Evolutionary conservation across 306 rosid genomes (phyloP), one percentile per base, ranked within the genome.

Genomic region (Prunus mongolica): DNA sequence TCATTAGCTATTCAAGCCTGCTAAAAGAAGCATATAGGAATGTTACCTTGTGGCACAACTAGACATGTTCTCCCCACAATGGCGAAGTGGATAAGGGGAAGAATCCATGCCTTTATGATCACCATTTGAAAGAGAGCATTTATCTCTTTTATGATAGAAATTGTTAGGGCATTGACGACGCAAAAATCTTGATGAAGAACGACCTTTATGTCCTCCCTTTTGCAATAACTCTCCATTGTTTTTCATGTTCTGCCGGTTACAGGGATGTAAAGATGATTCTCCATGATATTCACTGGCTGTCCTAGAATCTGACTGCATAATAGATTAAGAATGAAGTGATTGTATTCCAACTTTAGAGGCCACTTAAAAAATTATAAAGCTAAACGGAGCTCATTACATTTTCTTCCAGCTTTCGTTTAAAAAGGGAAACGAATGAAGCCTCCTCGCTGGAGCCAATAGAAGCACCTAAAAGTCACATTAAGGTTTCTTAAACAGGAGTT

Each of bases 361-460:
- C 70, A 71, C 64, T 54, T 15, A 74, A 70, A 61, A 58, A 76
- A 52, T 72, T 76, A 77, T 24, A 76, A 51, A 3, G 22, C 15
- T 41, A 8, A 46, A 69, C 76, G 73, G 80, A 77, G 80, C 86
- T 71, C 76, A 85, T 76, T 89, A 95, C 98, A 73, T 85, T 66
- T 52, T 74, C 85, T 50, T 85, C 83, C 65, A 94, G 65, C 86
- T 85, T 88, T 79, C 74, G 69, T 69, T n/a, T 19, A 52, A 95
- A 84, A 57, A 12, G 18, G 70, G 91, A 41, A 38, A 83, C 47
- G 80, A 92, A 95, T 64, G 70, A 3, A 76, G 60, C 74, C 73
- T 84, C 89, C 71, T 80, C 68, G 74, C 78, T 89, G 69, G 69
- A 69, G 78, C 65, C 84, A 74, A 69, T 47, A 74, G 77, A 80